Conservation (phyloP, 2,329 filamentous ascomycete genomes). For the Ophiocordyceps camponoti-leonardi region DNA sequence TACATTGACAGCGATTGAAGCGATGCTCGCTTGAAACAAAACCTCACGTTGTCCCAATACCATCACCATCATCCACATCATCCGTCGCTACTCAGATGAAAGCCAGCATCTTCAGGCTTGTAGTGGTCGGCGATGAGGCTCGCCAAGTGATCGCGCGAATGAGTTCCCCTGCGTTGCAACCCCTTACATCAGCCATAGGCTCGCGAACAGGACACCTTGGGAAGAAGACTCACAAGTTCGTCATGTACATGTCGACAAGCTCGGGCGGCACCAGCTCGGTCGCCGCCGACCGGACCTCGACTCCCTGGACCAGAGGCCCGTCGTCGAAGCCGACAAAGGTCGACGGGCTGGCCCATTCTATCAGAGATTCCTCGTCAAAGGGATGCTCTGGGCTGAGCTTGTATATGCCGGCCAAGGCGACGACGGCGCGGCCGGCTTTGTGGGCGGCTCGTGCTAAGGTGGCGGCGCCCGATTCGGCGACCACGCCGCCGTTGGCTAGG, state of each 20-base stretch:
- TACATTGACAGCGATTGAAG: no score
- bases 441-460: constrained; percentile 74
- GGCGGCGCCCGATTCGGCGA: constrained; percentile 69
- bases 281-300: constrained; percentile 62
- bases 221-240: constrained; percentile 49
- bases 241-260: constrained; percentile 66
- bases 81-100: constrained; percentile 24
- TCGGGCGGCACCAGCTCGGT: constrained; percentile 72
- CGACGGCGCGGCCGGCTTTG: constrained; percentile 65
- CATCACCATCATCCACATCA: neutral
- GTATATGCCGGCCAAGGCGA: constrained; percentile 82
- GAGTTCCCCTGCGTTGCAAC: constrained; percentile 33
- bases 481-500: constrained; percentile 70
- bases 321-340: constrained; percentile 64
- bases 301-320: constrained; percentile 58
- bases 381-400: constrained; percentile 84
- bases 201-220: no score
- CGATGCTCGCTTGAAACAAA: no score
- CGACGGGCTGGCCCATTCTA: constrained; percentile 73
- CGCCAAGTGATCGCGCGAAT: constrained; percentile 56
- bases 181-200: neutral
- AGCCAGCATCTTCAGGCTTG: constrained; percentile 52
- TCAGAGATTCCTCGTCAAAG: constrained; percentile 62
- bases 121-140: constrained; percentile 62
- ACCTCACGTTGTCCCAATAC: neutral